Conservation (phyloP, 1,284 basidiomycete genomes). For the Tilletia walkeri region DNA sequence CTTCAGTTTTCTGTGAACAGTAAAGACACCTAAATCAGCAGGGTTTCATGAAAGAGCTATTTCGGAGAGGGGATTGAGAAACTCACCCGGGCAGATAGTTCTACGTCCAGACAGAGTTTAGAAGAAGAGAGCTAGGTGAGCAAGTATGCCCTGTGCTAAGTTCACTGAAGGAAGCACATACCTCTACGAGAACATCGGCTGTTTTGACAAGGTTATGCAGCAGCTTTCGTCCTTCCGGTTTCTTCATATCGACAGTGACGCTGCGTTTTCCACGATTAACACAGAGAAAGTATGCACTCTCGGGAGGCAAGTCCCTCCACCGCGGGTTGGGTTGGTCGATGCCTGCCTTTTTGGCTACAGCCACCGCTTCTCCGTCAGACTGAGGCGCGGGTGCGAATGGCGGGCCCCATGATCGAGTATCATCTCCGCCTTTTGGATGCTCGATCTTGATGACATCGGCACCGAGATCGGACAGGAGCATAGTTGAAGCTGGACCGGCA, state of each 20-base stretch:
- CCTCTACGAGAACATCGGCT: conserved; percentile 71
- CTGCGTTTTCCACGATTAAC: conserved; percentile 83
- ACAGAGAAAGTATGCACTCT: conserved; percentile 88
- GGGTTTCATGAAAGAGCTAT: background rate
- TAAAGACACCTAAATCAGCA: conserved; percentile 19
- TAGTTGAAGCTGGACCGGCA: conserved; percentile 83
- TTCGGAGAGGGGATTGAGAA: background rate
- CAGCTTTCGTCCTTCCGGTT: conserved; percentile 72
- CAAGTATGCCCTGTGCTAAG: too few relatives aligned
- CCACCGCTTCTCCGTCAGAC: conserved; percentile 51
- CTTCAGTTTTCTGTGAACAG: conserved; percentile 67
- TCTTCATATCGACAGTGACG: conserved; percentile 83
- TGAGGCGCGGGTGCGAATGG: conserved; percentile 31
- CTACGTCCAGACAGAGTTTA: background rate
- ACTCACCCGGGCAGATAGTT: conserved; percentile 44
- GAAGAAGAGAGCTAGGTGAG: too few relatives aligned
- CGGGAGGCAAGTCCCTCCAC: conserved; percentile 67
- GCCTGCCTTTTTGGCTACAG: conserved; percentile 61
- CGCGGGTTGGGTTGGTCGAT: conserved; percentile 23
- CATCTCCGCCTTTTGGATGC: conserved; percentile 69
- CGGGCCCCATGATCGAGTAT: conserved; percentile 66
- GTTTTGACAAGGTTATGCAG: conserved; percentile 70
- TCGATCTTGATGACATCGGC: conserved; percentile 80
- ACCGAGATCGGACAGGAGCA: conserved; percentile 72
- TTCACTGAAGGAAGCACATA: background rate